phyloP scores from a whole-genome alignment of 371 early-diverging fungal species.

The Mucor indicus region DNA sequence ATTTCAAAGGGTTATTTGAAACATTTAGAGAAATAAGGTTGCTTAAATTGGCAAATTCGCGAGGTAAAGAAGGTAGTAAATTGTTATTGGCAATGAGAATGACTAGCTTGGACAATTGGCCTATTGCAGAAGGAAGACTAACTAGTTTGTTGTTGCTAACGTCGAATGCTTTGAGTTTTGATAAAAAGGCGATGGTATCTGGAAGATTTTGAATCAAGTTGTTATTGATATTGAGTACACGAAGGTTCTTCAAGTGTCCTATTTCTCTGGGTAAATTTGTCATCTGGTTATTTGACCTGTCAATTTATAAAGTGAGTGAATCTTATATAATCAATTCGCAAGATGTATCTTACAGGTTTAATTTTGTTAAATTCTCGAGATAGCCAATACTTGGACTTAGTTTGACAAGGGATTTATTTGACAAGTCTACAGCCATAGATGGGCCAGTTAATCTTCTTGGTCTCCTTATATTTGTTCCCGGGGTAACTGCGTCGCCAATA shows the following conservation, averaged over 20 bases:
- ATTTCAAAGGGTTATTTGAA: slow-evolving; percentile 54
- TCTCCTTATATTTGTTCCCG: too few relatives aligned
- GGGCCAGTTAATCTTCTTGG: slow-evolving; percentile 18
- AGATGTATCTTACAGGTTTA: slow-evolving; percentile 35
- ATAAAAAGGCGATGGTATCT: slow-evolving; percentile 20
- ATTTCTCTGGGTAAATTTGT: slow-evolving; percentile 22
- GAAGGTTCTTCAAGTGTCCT: slow-evolving; percentile 21
- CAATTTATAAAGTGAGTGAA: not conserved
- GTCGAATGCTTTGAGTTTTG: slow-evolving; percentile 24
- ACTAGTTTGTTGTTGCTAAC: slow-evolving; percentile 56
- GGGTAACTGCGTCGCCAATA: slow-evolving; percentile 12
- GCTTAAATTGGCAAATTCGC: slow-evolving; percentile 36
- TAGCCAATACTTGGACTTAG: slow-evolving; percentile 27
- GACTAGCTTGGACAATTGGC: slow-evolving; percentile 49
- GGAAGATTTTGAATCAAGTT: slow-evolving; percentile 26
- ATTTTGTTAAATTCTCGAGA: slow-evolving; percentile 20
- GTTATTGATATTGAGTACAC: slow-evolving; percentile 20
- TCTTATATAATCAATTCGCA: too few relatives aligned
- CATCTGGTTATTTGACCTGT: slow-evolving; percentile 33
- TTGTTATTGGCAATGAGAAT: slow-evolving; percentile 57
- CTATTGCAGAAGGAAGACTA: slow-evolving; percentile 61
- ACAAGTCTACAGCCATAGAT: slow-evolving; percentile 23
- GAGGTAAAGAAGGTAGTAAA: slow-evolving; percentile 49
- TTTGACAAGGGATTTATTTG: slow-evolving; percentile 16
- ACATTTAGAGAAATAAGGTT: slow-evolving; percentile 62